Percentiles rank a stretch among this genome's conserved stretches.
Evolutionary conservation across 148 eudicot genomes (phyloP).

Genomic region (Rhododendron ovatum): DNA sequence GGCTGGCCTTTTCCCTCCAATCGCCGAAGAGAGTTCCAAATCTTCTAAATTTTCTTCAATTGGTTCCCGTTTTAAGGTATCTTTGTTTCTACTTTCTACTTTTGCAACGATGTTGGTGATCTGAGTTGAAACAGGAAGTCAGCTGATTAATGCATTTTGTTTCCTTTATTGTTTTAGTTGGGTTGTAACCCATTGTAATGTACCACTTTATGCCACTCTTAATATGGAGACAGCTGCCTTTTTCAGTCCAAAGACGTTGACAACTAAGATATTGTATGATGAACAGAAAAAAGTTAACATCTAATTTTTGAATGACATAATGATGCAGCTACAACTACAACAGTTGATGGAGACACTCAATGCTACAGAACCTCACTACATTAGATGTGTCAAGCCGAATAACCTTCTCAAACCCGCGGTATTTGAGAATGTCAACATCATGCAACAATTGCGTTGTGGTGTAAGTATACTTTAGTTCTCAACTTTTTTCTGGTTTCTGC

Average conservation of each 20-base stretch:
- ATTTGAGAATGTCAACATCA: conserved; percentile 82
- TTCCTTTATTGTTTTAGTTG: background rate
- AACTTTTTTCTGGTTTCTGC: conserved; percentile 1
- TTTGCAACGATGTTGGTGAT: conserved; percentile 1
- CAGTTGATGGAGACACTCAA: conserved; percentile 87
- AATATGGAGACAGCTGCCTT: background rate
- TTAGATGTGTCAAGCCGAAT: conserved; percentile 96
- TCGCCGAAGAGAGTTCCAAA: conserved; percentile 65
- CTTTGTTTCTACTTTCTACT: conserved; percentile 1
- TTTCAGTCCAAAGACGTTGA: conserved; percentile 9
- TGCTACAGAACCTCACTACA: conserved; percentile 91
- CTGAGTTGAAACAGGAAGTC: background rate
- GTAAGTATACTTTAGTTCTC: conserved; percentile 51
- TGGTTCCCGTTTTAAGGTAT: conserved; percentile 94
- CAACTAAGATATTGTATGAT: background rate
- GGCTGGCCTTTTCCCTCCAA: conserved; percentile 80
- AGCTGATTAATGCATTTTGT: background rate
- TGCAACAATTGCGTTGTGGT: conserved; percentile 99
- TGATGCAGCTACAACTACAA: conserved; percentile 82
- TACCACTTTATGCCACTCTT: conserved; percentile 1
- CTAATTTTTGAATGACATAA: conserved; percentile 17
- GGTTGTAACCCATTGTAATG: background rate
- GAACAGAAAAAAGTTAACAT: background rate
- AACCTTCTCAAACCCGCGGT: conserved; percentile 81
- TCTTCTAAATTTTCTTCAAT: conserved; percentile 94